phyloP scores from a whole-genome alignment of 768 basidiomycete genomes.

The Pulveroboletus ravenelii region DNA sequence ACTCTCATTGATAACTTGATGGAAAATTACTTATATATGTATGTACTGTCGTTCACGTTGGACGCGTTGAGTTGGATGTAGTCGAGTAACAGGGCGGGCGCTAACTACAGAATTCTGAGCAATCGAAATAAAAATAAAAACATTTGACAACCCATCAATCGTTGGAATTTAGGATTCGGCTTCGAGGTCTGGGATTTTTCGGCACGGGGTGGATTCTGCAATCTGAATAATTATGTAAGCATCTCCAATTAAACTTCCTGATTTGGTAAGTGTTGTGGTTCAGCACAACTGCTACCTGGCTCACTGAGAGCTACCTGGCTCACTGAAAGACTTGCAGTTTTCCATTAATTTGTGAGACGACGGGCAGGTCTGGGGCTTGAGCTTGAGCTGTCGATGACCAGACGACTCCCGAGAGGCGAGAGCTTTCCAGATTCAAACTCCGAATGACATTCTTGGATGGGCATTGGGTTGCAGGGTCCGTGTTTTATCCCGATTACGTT shows the following conservation, averaged over 20 bases:
- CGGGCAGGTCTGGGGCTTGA: not conserved
- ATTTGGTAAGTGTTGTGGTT: not conserved
- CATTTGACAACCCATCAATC: too few species aligned
- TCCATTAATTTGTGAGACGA: not conserved
- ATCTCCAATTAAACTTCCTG: not conserved
- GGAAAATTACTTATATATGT: constrained; percentile 8
- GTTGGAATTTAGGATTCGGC: too few species aligned
- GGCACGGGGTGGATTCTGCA: too few species aligned
- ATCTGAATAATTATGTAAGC: too few species aligned
- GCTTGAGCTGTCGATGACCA: not conserved
- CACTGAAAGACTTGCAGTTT: not conserved
- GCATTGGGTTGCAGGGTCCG: not conserved
- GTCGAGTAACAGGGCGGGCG: not conserved
- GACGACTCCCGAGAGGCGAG: not conserved
- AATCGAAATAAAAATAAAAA: too few species aligned
- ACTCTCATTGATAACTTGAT: constrained; percentile 2
- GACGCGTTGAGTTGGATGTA: constrained; percentile 8
- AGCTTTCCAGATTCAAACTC: not conserved
- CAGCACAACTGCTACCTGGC: too few species aligned
- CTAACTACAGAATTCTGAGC: too few species aligned
- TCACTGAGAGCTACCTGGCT: too few species aligned
- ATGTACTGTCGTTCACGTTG: constrained; percentile 16
- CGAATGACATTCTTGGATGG: not conserved
- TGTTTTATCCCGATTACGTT: not conserved
- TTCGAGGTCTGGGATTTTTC: too few species aligned